Evolutionary conservation across 352 stramenopile species (phyloP), one percentile per base, ranked within the genome.

Genomic region (Pythium chondricola): DNA sequence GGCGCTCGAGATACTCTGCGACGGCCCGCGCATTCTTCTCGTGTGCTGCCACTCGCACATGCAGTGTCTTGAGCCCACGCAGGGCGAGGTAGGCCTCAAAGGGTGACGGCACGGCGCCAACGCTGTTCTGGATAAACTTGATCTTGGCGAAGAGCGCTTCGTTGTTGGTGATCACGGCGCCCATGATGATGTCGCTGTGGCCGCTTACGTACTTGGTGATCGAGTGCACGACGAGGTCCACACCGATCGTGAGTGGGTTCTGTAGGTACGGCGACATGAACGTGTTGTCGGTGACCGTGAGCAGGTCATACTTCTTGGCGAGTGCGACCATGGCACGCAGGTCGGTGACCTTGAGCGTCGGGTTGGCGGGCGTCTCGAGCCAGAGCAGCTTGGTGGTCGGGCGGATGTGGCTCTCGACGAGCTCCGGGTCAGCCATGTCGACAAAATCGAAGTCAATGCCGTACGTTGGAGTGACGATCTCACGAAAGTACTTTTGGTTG

Each of bases 161-260:
- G 56, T 84, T 80, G 61, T 97, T 95, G 59, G 81, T 92, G 51
- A 97, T 71, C 22, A 97, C 83, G 18, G 93, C 88, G 36, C 93
- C 93, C 47, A 92, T 90, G 35, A 97, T 85, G 7, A 94, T 88
- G 51, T 96, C 92, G 56, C 94, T 97, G 72, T 97, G 92, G 47
- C 92, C 92, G 61, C 96, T 94, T 58, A 97, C 97, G 74, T 96
- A 98, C 79, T 98, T 98, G 65, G 93, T 98, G 56, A 96, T 77
- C 52, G 80, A 96, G 69, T 97, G 92, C 45, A 97, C 78, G 30
- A 94, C 89, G 20, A 98, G 71, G 65, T 98, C 88, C 27, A 80
- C 87, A 30, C 93, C 93, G 20, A 96, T 73, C 39, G 84, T 77
- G n/a, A 98, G 71, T 9, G 93, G 93, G 59, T 92, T 93, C 65